Conservation (phyloP, 768 basidiomycete species). For the Russula olivacea region DNA sequence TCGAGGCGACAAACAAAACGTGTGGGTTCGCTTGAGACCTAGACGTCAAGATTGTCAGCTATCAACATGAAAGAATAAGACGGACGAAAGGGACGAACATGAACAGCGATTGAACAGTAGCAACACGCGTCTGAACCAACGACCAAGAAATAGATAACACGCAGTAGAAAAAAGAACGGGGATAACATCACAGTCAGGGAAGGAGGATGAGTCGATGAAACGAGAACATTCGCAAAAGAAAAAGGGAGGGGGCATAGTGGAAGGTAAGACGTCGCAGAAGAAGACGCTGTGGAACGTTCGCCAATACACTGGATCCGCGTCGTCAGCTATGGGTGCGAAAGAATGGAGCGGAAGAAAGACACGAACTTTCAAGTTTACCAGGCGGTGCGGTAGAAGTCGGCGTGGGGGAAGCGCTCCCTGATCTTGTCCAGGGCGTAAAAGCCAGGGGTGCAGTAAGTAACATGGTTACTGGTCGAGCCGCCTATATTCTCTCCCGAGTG, state of each 20-base stretch:
- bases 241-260: too few species aligned
- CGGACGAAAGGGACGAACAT: too few species aligned
- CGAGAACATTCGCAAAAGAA: too few species aligned
- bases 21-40: neutral
- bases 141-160: too few species aligned
- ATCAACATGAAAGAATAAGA: too few species aligned
- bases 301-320: neutral
- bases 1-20: constrained; percentile 1
- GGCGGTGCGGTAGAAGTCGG: constrained; percentile 1
- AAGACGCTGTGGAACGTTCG: too few species aligned
- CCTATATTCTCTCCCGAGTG: neutral
- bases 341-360: constrained; percentile 1
- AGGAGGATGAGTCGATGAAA: too few species aligned
- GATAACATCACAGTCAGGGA: too few species aligned
- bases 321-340: constrained; percentile 7
- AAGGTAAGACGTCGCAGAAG: too few species aligned
- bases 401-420: neutral
- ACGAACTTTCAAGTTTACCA: neutral
- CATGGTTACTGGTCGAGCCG: neutral
- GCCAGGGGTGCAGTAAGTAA: constrained; percentile 8
- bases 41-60: neutral
- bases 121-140: too few species aligned
- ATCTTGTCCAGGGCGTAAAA: neutral
- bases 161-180: too few species aligned
- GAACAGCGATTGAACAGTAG: too few species aligned